Base-by-base conservation (phyloP, 805 yeast genomes). In the Metschnikowia shivogae region DNA sequence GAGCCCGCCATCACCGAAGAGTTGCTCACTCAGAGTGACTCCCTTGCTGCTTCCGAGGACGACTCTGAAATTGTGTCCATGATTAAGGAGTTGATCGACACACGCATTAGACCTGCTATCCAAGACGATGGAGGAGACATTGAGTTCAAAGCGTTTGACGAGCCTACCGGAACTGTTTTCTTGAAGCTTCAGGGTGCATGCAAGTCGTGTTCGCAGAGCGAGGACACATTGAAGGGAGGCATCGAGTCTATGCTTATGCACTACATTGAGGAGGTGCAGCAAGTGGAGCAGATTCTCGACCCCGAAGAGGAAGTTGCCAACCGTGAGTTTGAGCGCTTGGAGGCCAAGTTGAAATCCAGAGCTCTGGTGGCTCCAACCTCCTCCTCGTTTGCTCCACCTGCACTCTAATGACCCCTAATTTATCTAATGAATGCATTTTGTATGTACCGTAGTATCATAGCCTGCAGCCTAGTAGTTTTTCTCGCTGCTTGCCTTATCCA, bases 101-200 rank as follows among this genome's bases (percentile, higher is more conserved):
- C 99, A 1, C 81, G 97, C 61, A 90, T 93, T 42, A 82, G 97
- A 60, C 99, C 99, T 1, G 97, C 98, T 1, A 89, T 93, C 46
- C 96, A 89, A 68, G 99, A 93, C 59, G 99, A 93, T 59, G 99
- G 99, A 50, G 99, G 99, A 29, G 98, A 93, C 60, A 83, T 93
- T 50, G 90, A 88, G 56, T 95, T 82, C 63, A 77, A 86, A 47
- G 93, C 88, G 5, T 90, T 87, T 61, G 88, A 87, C 46, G 89
- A 85, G 51, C 87, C 84, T 47, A 76, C 85, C 0, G 99, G 99
- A 1, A 81, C 85, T 11, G 98, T 95, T 6, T 86, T 80, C 62
- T 78, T 93, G 56, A 89, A 86, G 62, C 72, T 93, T 37, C 90
- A 88, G 57, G 99, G 99, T 39, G 98, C 99, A 6, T 93, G 99